Percentiles rank a stretch among this genome's conserved stretches.
Conservation (phyloP, 148 eudicot genomes). For the Vaccinium myrtillus region DNA sequence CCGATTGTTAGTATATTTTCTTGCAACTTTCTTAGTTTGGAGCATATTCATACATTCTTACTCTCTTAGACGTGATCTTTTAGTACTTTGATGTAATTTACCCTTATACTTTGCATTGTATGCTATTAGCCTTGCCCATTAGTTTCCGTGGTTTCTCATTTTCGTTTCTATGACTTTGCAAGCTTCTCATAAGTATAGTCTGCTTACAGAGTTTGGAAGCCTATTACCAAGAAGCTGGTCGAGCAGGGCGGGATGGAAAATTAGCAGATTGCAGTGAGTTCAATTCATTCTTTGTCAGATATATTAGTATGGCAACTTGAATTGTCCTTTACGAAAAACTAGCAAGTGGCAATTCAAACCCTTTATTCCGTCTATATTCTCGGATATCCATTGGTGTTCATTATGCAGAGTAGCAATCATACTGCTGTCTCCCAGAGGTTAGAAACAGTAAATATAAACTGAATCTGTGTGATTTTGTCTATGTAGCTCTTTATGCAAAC, state of each 20-base stretch:
- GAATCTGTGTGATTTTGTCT: slow-evolving; percentile 14
- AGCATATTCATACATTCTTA: neutral
- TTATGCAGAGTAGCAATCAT: neutral
- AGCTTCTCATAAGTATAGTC: slow-evolving; percentile 6
- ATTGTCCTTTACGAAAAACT: neutral
- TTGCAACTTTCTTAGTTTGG: neutral
- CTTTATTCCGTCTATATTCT: neutral
- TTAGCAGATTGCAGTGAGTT: slow-evolving; percentile 64
- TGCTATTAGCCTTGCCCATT: neutral
- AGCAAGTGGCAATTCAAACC: neutral
- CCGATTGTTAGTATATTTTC: neutral
- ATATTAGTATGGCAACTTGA: neutral
- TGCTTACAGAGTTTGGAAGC: slow-evolving; percentile 75
- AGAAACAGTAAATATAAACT: neutral
- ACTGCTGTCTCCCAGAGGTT: neutral
- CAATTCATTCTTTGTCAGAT: neutral
- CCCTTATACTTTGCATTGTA: neutral
- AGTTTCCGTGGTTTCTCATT: neutral
- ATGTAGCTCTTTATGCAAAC: slow-evolving; percentile 65
- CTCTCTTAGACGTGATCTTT: neutral
- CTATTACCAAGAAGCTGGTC: slow-evolving; percentile 97
- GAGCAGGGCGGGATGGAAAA: slow-evolving; percentile 92
- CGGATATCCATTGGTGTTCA: neutral
- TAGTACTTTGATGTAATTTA: neutral
- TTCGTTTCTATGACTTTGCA: neutral